Base-by-base conservation (phyloP, 768 basidiomycete species). In the Dictyophora rubrovolvata region DNA sequence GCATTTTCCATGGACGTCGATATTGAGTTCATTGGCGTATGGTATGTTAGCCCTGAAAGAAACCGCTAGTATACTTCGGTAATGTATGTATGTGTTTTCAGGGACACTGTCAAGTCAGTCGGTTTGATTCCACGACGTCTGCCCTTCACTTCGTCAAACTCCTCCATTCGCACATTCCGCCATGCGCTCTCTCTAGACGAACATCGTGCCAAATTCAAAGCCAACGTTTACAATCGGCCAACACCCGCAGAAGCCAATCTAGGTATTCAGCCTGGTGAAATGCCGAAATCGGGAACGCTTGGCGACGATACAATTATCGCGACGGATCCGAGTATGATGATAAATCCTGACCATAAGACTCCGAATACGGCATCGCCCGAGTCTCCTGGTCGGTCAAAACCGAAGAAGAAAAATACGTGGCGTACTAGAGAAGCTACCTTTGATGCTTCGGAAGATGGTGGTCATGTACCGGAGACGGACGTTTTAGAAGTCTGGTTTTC, bases 401-500 rank as follows among this genome's bases (percentile, higher is more conserved):
- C 42, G 2, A 28, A 28, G 7, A 28, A 7, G 28, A 42, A 42
- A n/a, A 42, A n/a, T n/a, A 14, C 42, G 14, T 42, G 42, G 42
- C 42, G 42, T 2, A 50, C 35, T 18, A 34, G 47, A 23, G 60
- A 42, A 9, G 54, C n/a, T 23, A 22, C 6, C 10, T 35, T 35
- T n/a, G 54, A 55, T 23, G 54, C 54, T 21, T 34, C 53, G 20
- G 14, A 42, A 46, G 17, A 16, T 14, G 28, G 28, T 28, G 20
- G 17, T 22, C 33, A 42, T 14, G 47, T 42, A 17, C 59, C n/a
- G 33, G 51, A 67, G 53, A 89, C 87, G 1, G 72, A 89, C 60
- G 80, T 87, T 3, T 75, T 80, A 51, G 87, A 91, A 64, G 89
- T 91, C 1, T 90, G 89, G 88, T 91, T 90, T 64, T 69, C 86